Evolutionary conservation across 192 early-diverging fungal genomes (phyloP), one percentile per base, ranked within the genome.

Genomic region (Coemansia sp.): DNA sequence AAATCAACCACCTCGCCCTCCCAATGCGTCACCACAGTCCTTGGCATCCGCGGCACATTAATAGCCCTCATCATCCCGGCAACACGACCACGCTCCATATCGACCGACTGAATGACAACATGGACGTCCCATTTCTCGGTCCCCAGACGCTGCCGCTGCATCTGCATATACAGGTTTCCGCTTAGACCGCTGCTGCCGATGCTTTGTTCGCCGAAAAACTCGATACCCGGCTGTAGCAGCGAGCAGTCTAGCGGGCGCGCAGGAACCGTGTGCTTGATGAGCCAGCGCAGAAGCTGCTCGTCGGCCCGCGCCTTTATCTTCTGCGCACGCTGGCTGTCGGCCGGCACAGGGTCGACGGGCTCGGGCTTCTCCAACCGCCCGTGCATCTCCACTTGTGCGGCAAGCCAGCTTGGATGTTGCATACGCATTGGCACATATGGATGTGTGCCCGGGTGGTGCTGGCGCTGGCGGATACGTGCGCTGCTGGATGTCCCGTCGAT

Each of bases 1-100:
- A 88, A 86, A 62, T 88, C 86, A 27, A 88, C 58, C 23, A 88
- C 78, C 70, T 88, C 86, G 67, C 86, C 86, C 60, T 86, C 84
- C 86, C 86, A 88, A 49, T 63, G 82, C 1, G 86, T 88, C 29
- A 82, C 78, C 8, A 85, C 82, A 6, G 65, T 74, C 28, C 68
- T 69, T 14, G 68, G 69, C 48, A 82, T 79, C 36, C 67, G 60
- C 5, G 82, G 83, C 25, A 87, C 84, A 59, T 86, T 82, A 30
- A 86, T 74, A 3, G 85, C 83, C 53, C 74, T 77, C 86, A 88
- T 88, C 57, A 83, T 61, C 1, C 86, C 86, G 11, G 67, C 24
- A 45, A 77, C 55, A 4, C 39, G 35, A 23, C 74, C 80, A 6
- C 49, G 54, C 39, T 11, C 18, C 67, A 68, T 72, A 45, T 82